A percentile compares a stretch with the other conserved stretches of the same genome.
phyloP scores from a whole-genome alignment of 768 basidiomycete genomes.

The Termitomyces sp. region DNA sequence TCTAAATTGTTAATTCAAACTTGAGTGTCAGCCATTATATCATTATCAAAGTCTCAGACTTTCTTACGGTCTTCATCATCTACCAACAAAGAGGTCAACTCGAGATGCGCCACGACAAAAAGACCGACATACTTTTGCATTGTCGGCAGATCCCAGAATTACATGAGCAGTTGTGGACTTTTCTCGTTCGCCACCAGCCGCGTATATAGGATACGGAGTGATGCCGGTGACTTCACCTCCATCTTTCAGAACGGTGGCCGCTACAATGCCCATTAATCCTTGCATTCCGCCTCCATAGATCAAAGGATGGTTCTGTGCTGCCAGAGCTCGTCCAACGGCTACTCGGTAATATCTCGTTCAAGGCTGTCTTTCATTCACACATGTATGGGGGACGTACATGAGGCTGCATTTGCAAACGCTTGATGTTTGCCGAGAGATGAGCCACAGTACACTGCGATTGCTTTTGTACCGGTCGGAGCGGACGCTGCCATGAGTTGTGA shows the following conservation, averaged over 20 bases:
- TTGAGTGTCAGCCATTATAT: background rate
- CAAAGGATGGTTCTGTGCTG: slow-evolving; percentile 52
- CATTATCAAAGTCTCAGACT: background rate
- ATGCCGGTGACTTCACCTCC: slow-evolving; percentile 79
- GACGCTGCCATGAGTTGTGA: background rate
- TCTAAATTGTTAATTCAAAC: too few relatives aligned
- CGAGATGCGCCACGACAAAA: background rate
- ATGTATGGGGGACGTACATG: slow-evolving; percentile 44
- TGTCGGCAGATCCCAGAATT: slow-evolving; percentile 17
- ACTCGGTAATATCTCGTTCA: background rate
- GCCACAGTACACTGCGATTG: slow-evolving; percentile 82
- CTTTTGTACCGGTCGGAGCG: background rate
- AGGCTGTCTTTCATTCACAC: background rate
- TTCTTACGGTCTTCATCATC: slow-evolving; percentile 13
- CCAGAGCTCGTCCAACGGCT: slow-evolving; percentile 78
- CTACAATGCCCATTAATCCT: slow-evolving; percentile 87
- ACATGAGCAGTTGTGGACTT: slow-evolving; percentile 31
- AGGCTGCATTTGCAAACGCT: slow-evolving; percentile 64
- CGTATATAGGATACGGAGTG: slow-evolving; percentile 72
- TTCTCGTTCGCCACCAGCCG: slow-evolving; percentile 58
- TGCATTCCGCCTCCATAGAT: slow-evolving; percentile 85
- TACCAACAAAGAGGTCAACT: background rate
- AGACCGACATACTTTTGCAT: slow-evolving; percentile 18
- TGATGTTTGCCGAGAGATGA: slow-evolving; percentile 62
- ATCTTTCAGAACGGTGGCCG: slow-evolving; percentile 54